These are phyloP conservation scores for Phascolomyces articulosus DNA, from an alignment of 371 early-diverging fungal species.

Conservation along the genomic window DNA sequence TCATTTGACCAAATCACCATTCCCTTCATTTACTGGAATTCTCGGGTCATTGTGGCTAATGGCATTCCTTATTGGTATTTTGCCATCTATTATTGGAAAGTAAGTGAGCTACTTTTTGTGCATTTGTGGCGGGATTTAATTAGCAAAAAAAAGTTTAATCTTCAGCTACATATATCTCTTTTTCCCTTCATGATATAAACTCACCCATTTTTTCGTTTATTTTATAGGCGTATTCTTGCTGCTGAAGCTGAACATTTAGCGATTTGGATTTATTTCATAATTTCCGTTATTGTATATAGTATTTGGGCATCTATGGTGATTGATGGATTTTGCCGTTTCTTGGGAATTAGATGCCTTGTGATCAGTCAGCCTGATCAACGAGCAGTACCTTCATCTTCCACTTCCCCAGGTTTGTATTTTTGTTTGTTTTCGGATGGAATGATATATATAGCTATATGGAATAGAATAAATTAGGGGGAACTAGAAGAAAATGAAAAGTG, in stretches of 20 bases:
- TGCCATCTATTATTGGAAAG: conserved; percentile 7
- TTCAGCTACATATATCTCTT: too few species aligned
- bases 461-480: neutral
- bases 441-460: too few species aligned
- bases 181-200: too few species aligned
- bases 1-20: conserved; percentile 80
- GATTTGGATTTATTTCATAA: conserved; percentile 62
- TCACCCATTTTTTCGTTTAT: neutral
- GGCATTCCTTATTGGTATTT: conserved; percentile 20
- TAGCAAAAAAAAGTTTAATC: too few species aligned
- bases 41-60: conserved; percentile 17
- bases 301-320: conserved; percentile 85
- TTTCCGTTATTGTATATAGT: conserved; percentile 69
- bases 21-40: conserved; percentile 72
- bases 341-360: conserved; percentile 82
- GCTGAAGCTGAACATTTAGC: conserved; percentile 63
- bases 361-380: conserved; percentile 56
- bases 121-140: neutral
- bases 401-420: neutral
- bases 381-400: conserved; percentile 7
- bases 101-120: neutral
- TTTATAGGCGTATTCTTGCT: conserved; percentile 43
- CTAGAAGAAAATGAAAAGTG: neutral
- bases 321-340: conserved; percentile 79
- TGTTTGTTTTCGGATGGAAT: too few species aligned